A percentile compares a stretch with the other conserved stretches of the same genome.
Evolutionary conservation across 306 rosid genomes (phyloP).

Genomic region (Pachyrhizus erosus): DNA sequence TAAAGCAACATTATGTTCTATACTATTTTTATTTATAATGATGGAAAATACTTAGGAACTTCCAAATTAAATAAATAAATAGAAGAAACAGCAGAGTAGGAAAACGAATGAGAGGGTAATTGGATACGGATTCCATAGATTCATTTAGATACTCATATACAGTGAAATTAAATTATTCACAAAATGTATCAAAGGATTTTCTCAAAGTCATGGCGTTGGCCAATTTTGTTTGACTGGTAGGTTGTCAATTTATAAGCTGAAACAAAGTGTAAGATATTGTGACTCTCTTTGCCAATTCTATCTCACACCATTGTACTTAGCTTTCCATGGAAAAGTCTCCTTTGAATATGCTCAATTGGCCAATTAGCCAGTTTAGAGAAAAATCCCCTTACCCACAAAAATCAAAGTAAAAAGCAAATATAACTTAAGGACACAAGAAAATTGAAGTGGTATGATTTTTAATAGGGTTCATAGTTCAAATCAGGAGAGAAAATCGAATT

Average conservation of each 20-base stretch:
- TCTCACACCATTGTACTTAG: not conserved
- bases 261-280: not conserved
- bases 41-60: not conserved
- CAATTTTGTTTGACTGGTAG: not conserved
- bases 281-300: not conserved
- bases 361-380: not conserved
- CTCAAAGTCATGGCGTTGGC: not conserved
- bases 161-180: constrained; percentile 14
- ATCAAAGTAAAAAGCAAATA: not conserved
- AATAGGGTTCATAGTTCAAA: no score
- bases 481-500: no score
- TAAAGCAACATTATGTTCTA: not conserved
- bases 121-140: constrained; percentile 41
- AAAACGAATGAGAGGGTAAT: constrained; percentile 19
- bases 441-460: no score
- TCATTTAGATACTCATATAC: constrained; percentile 19
- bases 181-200: not conserved
- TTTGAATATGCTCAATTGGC: not conserved
- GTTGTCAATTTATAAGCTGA: not conserved
- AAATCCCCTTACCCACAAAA: not conserved
- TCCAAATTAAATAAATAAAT: not conserved
- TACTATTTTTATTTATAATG: not conserved
- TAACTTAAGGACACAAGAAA: no score
- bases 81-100: not conserved
- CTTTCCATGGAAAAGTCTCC: not conserved